phyloP scores from a whole-genome alignment of 441 rosid species.

The Adansonia grandidieri region DNA sequence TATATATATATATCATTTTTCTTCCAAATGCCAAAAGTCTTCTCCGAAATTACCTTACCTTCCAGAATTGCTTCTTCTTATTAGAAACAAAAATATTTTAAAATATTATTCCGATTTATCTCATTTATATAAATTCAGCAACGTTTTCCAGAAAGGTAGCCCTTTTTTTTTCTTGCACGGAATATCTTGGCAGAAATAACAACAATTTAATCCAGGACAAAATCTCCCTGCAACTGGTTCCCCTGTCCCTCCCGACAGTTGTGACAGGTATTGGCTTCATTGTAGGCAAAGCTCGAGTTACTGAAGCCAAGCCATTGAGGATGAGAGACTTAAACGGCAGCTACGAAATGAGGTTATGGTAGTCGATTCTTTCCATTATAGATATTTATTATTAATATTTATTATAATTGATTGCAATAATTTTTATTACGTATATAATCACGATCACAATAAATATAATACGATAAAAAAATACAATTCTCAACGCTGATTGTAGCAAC shows the following conservation, averaged over 20 bases:
- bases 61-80: background rate
- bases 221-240: constrained; percentile 16
- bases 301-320: too few relatives aligned
- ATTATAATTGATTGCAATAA: too few relatives aligned
- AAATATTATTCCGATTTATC: background rate
- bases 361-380: too few relatives aligned
- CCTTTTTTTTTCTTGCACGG: background rate
- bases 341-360: too few relatives aligned
- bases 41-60: background rate
- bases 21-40: background rate
- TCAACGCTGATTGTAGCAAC: background rate
- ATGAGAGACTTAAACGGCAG: too few relatives aligned
- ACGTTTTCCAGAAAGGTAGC: background rate
- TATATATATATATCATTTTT: too few relatives aligned
- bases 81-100: too few relatives aligned
- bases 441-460: too few relatives aligned
- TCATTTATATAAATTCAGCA: background rate
- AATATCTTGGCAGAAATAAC: background rate
- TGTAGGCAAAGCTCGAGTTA: background rate
- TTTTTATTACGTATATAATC: too few relatives aligned
- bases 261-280: constrained; percentile 8
- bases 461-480: background rate
- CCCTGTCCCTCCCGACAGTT: constrained; percentile 1
- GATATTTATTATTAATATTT: too few relatives aligned
- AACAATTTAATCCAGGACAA: background rate